Evolutionary conservation across 108 stramenopile genomes (phyloP).

Genomic region (Nitzschia palea): DNA sequence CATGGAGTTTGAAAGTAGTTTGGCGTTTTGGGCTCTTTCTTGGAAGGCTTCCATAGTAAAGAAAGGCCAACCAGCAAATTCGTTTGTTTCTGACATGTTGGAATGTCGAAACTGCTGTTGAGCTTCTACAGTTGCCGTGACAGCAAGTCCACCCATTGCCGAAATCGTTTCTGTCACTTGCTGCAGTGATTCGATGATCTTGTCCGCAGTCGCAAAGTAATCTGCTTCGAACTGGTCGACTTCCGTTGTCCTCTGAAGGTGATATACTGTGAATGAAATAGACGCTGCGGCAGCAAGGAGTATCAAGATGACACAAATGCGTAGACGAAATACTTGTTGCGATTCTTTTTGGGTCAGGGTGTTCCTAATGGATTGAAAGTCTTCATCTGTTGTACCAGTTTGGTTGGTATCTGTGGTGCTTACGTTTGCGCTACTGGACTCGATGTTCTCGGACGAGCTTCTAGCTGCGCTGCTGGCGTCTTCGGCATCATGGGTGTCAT

Average conservation of each 20-base stretch:
- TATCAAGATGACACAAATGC: neutral
- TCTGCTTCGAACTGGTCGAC: neutral
- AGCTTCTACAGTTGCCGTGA: neutral
- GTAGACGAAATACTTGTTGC: constrained; percentile 1
- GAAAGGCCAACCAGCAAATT: constrained; percentile 14
- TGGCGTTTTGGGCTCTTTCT: constrained; percentile 2
- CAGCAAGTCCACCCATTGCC: neutral
- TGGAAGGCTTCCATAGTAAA: constrained; percentile 1
- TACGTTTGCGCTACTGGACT: neutral
- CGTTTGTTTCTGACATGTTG: no score
- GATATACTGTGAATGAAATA: neutral
- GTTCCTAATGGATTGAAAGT: neutral
- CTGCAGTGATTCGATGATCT: constrained; percentile 3
- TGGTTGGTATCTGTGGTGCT: neutral
- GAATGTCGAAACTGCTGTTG: neutral
- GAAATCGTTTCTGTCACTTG: neutral
- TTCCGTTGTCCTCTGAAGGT: neutral
- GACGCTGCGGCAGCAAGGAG: constrained; percentile 1
- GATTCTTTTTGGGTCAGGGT: neutral
- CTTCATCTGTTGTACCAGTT: neutral
- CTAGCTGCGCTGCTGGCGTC: no score
- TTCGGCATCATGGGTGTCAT: no score
- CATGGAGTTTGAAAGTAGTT: neutral
- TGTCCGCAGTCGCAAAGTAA: neutral
- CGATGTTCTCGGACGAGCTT: no score